These are phyloP conservation scores for Calonectria leucothoes DNA, from an alignment of 2,329 filamentous ascomycete species.

Conservation along the genomic window DNA sequence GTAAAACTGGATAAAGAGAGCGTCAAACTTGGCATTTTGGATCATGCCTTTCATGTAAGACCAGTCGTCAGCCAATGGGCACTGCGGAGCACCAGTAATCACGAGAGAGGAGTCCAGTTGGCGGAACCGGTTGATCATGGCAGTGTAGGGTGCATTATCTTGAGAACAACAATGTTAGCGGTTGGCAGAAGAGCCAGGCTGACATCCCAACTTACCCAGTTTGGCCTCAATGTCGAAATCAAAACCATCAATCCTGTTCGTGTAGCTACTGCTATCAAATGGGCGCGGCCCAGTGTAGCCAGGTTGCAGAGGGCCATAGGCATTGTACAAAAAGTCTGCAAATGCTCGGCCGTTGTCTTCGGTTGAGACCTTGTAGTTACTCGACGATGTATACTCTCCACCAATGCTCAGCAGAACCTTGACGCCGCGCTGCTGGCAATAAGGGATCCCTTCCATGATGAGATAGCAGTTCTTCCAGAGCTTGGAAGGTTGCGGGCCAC, in stretches of 20 bases:
- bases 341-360: conserved; percentile 48
- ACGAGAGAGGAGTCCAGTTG: conserved; percentile 44
- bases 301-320: conserved; percentile 51
- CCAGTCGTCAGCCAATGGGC: conserved; percentile 44
- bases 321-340: conserved; percentile 51
- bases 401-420: conserved; percentile 58
- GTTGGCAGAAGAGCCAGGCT: not conserved
- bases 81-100: conserved; percentile 60
- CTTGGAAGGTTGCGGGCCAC: conserved; percentile 33
- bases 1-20: conserved; percentile 62
- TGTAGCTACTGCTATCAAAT: conserved; percentile 47
- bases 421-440: conserved; percentile 55
- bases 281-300: conserved; percentile 50
- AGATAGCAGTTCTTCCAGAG: conserved; percentile 50
- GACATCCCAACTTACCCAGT: conserved; percentile 43
- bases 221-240: conserved; percentile 55
- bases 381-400: conserved; percentile 43
- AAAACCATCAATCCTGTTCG: conserved; percentile 51
- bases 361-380: conserved; percentile 49
- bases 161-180: conserved; percentile 3
- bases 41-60: conserved; percentile 53
- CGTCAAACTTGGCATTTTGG: conserved; percentile 53
- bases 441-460: conserved; percentile 53
- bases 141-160: conserved; percentile 52
- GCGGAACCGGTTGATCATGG: conserved; percentile 52